phyloP scores from a whole-genome alignment of 441 rosid species.

The Jatropha podagrica region DNA sequence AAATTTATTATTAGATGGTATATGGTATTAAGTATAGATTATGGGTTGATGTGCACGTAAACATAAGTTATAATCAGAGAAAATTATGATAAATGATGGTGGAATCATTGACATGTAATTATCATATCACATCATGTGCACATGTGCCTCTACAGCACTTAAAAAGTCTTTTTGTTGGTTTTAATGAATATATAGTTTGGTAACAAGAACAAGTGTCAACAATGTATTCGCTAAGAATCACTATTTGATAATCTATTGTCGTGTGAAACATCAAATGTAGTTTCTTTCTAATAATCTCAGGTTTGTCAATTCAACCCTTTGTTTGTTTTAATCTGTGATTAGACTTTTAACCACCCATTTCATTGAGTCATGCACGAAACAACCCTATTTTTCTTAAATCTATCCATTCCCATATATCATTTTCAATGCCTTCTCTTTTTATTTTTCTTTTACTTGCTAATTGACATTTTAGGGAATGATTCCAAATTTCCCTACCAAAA shows the following conservation, averaged over 20 bases:
- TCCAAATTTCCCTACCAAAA: conserved; percentile 17
- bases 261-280: conserved; percentile 27
- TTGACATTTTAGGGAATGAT: conserved; percentile 17
- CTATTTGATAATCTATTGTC: conserved; percentile 25
- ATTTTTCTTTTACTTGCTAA: background rate
- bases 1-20: too few relatives aligned
- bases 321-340: conserved; percentile 18
- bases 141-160: background rate
- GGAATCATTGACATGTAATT: too few relatives aligned
- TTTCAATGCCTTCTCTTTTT: background rate
- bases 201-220: conserved; percentile 11
- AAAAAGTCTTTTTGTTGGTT: background rate
- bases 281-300: background rate
- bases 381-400: background rate
- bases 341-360: conserved; percentile 31
- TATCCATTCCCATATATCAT: background rate
- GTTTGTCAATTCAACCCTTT: conserved; percentile 11
- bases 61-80: too few relatives aligned
- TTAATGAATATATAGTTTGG: background rate
- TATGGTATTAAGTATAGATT: too few relatives aligned
- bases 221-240: conserved; percentile 5
- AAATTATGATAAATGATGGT: too few relatives aligned
- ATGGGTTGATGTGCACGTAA: too few relatives aligned
- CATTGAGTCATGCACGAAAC: conserved; percentile 34
- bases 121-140: background rate